Evolutionary conservation across 2,329 filamentous ascomycete species (phyloP).

Genomic region (Fusarium sp.): DNA sequence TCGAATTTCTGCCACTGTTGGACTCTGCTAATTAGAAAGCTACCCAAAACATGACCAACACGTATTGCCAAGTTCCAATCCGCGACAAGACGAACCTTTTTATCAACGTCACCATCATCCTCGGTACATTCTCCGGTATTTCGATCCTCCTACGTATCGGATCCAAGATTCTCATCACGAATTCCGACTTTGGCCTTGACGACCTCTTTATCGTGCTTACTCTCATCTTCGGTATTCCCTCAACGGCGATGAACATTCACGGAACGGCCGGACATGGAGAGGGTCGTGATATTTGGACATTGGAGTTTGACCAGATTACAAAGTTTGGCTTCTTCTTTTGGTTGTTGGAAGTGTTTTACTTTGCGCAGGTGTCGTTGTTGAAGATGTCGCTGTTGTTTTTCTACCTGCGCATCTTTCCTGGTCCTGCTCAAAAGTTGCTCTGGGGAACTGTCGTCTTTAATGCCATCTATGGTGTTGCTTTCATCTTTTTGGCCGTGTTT

Average conservation of each 20-base stretch:
- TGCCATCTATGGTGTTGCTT: conserved; percentile 42
- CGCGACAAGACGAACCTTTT: conserved; percentile 25
- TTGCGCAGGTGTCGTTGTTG: conserved; percentile 22
- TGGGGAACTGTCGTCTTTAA: conserved; percentile 32
- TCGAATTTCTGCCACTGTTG: background rate
- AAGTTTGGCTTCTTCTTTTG: conserved; percentile 28
- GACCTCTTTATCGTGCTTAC: conserved; percentile 28
- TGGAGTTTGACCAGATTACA: conserved; percentile 21
- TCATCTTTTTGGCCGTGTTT: conserved; percentile 48
- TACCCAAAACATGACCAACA: conserved; percentile 25
- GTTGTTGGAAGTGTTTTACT: conserved; percentile 26
- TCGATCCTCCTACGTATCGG: conserved; percentile 28
- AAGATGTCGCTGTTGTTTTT: conserved; percentile 35
- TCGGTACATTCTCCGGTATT: conserved; percentile 28
- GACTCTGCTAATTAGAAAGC: conserved; percentile 9
- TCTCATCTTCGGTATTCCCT: conserved; percentile 17
- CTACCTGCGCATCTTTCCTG: conserved; percentile 32
- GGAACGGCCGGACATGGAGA: conserved; percentile 26
- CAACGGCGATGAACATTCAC: conserved; percentile 27
- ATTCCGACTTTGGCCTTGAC: conserved; percentile 30
- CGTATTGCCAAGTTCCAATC: conserved; percentile 17
- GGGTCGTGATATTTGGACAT: conserved; percentile 31
- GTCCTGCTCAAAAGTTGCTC: conserved; percentile 15
- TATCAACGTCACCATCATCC: conserved; percentile 25
- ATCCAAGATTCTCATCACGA: conserved; percentile 28